A percentile compares a stretch with the other conserved stretches of the same genome.
These are phyloP conservation scores for Colletotrichum neosansevieriae DNA, from an alignment of 2,329 filamentous ascomycete species.

Conservation along the genomic window DNA sequence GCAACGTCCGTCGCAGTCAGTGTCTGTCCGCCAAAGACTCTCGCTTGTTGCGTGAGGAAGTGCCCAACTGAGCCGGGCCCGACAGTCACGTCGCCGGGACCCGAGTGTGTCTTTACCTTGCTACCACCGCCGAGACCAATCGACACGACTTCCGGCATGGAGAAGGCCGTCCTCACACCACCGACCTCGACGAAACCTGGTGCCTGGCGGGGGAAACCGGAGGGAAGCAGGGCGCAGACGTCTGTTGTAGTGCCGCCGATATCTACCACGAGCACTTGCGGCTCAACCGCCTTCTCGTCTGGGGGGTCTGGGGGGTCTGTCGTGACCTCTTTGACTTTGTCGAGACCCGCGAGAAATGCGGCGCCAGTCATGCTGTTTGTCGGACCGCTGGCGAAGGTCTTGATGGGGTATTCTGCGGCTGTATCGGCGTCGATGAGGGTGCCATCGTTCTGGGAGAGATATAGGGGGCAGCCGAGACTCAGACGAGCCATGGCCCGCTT, in stretches of 20 bases:
- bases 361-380: conserved; percentile 67
- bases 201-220: conserved; percentile 71
- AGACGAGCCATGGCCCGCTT: conserved; percentile 58
- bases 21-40: conserved; percentile 65
- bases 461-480: conserved; percentile 56
- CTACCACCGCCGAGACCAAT: conserved; percentile 69
- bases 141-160: conserved; percentile 67
- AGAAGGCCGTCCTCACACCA: conserved; percentile 70
- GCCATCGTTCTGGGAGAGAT: conserved; percentile 66
- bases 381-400: conserved; percentile 65
- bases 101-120: conserved; percentile 44
- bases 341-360: conserved; percentile 64
- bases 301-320: conserved; percentile 1
- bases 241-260: conserved; percentile 73
- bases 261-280: conserved; percentile 64
- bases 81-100: conserved; percentile 52
- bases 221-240: conserved; percentile 67
- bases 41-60: conserved; percentile 59
- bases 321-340: conserved; percentile 44
- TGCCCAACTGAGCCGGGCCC: conserved; percentile 70
- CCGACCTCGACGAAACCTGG: conserved; percentile 69
- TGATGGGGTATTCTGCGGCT: conserved; percentile 62
- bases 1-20: conserved; percentile 67
- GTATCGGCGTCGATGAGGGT: conserved; percentile 61
- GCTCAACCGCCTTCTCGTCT: conserved; percentile 34